A percentile compares a stretch with the other conserved stretches of the same genome.
Conservation (phyloP, 768 basidiomycete species). For the Fomitopsis pulvina region DNA sequence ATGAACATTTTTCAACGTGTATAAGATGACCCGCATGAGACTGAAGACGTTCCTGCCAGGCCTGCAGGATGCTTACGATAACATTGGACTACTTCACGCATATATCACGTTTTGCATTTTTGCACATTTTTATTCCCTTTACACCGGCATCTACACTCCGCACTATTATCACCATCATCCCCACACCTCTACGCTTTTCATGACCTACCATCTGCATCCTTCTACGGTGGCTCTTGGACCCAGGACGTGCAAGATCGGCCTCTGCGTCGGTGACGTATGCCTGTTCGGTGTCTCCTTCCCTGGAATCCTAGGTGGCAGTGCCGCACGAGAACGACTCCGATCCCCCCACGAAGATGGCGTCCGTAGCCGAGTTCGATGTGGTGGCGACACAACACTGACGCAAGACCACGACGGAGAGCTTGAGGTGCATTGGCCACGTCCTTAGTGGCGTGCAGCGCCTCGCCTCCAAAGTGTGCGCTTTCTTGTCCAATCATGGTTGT, state of each 20-base stretch:
- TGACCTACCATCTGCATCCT: constrained; percentile 2
- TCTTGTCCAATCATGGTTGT: constrained; percentile 41
- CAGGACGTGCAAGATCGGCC: constrained; percentile 14
- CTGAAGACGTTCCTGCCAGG: constrained; percentile 38
- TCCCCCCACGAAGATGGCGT: constrained; percentile 38
- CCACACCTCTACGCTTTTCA: constrained; percentile 9
- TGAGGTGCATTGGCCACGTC: constrained; percentile 46
- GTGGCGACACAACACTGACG: constrained; percentile 44
- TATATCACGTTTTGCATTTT: constrained; percentile 18
- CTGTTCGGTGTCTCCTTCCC: constrained; percentile 10
- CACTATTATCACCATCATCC: constrained; percentile 3
- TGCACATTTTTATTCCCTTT: constrained; percentile 26
- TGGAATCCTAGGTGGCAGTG: constrained; percentile 48
- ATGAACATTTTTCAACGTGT: constrained; percentile 22
- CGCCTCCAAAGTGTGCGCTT: constrained; percentile 37
- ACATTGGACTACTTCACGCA: constrained; percentile 35
- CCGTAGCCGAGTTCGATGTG: constrained; percentile 45
- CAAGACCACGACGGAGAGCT: constrained; percentile 37
- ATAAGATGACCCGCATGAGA: constrained; percentile 19
- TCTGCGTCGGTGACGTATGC: constrained; percentile 20
- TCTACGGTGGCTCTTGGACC: constrained; percentile 11
- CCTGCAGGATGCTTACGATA: constrained; percentile 42
- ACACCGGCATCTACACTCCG: constrained; percentile 14
- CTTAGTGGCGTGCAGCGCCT: constrained; percentile 45
- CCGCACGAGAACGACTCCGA: constrained; percentile 26